Evolutionary conservation across 345 rosid species (phyloP), one percentile per base, ranked within the genome.

Genomic region (Pugionium dolabratum): DNA sequence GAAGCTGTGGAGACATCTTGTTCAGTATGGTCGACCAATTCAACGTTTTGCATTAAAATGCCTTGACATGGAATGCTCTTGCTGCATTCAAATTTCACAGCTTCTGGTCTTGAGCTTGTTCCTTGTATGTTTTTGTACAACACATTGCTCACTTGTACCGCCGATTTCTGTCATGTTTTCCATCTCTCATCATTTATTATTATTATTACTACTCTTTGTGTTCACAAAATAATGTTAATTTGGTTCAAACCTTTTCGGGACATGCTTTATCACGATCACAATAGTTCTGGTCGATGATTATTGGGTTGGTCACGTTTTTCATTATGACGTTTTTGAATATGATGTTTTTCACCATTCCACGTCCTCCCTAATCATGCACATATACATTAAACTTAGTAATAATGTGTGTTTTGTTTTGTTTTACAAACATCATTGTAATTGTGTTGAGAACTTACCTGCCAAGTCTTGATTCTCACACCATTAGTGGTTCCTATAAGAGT

Each of bases 391-490:
- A 28, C 36, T 3, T 35, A 44, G 1, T 11, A 3, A 53, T 62
- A 10, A 3, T 4, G 1, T 47, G 6, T 9, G 0, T 25, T 37
- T 1, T 32, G 18, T 18, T 18, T 18, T 18, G 18, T 18, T 18
- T 18, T 18, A 18, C 18, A 40, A 35, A 53, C 4, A 37, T 56
- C 45, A 37, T 18, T 18, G 18, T 18, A 18, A 18, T 18, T 34
- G 26, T 57, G 39, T 34, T 54, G 71, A 40, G 4, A 9, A 67
- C 54, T 67, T 64, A 91, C 98, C 90, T 91, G 98, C 95, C 96
- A 91, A 47, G 96, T 91, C 77, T 91, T 91, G 53, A 91, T 91
- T 75, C 98, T 81, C 4, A 86, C 84, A n/a, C 95, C 96, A 48
- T 91, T 91, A 5, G 80, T 74, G 62, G 94, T 86, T 79, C 90